Evolutionary conservation across 2,329 filamentous ascomycete genomes (phyloP).

Genomic region (Calonectria hongkongensis): DNA sequence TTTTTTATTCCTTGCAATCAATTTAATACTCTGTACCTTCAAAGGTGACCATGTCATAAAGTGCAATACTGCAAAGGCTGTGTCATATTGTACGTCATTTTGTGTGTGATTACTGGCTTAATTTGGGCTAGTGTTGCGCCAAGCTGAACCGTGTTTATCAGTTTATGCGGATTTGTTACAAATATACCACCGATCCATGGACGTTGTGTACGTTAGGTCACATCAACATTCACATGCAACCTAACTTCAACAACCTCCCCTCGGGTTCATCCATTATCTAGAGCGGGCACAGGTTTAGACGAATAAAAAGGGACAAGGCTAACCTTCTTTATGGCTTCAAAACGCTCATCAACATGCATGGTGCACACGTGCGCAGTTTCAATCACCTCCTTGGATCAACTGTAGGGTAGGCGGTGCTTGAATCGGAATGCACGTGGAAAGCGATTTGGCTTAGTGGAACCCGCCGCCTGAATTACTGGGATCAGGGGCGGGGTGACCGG

Average conservation of each 20-base stretch:
- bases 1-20: no score
- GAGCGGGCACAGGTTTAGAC: neutral
- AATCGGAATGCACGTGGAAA: conserved; percentile 52
- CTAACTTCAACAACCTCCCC: neutral
- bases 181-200: no score
- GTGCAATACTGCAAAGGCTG: no score
- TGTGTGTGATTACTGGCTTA: neutral
- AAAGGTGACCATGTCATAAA: no score
- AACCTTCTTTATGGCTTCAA: neutral
- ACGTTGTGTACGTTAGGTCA: neutral
- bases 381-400: neutral
- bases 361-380: neutral
- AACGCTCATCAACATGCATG: conserved; percentile 1
- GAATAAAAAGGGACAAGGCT: neutral
- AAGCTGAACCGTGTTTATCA: neutral
- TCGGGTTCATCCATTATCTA: neutral
- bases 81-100: neutral
- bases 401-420: conserved; percentile 18
- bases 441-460: conserved; percentile 33
- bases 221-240: neutral
- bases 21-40: no score
- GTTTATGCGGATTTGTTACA: conserved; percentile 4
- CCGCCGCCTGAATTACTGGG: conserved; percentile 26
- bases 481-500: conserved; percentile 21
- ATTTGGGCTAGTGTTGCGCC: neutral